Percentiles rank a stretch among this genome's conserved stretches.
These are phyloP conservation scores for Candida coleopterorum DNA, from an alignment of 805 yeast genomes.

Conservation along the genomic window DNA sequence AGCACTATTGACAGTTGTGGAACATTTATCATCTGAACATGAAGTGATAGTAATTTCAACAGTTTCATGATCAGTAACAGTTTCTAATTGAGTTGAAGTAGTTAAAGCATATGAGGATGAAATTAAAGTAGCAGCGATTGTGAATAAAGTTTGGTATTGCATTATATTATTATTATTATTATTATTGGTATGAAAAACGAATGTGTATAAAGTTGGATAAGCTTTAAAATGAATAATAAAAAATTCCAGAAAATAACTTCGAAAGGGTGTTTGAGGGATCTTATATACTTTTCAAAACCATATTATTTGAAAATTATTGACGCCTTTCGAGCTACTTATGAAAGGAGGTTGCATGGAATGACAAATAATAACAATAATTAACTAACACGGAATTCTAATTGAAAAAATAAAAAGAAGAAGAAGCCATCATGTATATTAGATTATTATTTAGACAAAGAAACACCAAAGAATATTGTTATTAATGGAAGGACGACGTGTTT, in stretches of 20 bases:
- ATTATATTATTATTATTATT: constrained; percentile 11
- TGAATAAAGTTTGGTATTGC: constrained; percentile 19
- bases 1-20: constrained; percentile 13
- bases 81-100: constrained; percentile 15
- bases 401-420: no score
- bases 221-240: no score
- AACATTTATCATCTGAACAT: constrained; percentile 29
- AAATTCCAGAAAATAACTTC: no score
- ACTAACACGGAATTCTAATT: no score
- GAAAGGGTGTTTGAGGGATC: no score
- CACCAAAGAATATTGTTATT: neutral
- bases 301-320: no score
- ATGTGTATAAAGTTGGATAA: constrained; percentile 8
- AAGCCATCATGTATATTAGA: no score
- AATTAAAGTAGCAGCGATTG: constrained; percentile 20
- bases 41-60: constrained; percentile 35
- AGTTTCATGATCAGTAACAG: constrained; percentile 24
- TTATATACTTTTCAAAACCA: no score
- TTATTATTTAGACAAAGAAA: no score
- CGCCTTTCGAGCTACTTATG: no score
- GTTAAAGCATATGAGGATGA: constrained; percentile 20
- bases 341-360: no score
- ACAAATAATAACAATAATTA: no score
- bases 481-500: neutral
- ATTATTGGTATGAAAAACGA: constrained; percentile 4